Percentiles rank a stretch among this genome's conserved stretches.
Evolutionary conservation across 768 basidiomycete species (phyloP).

Genomic region (Mycena vulgaris): DNA sequence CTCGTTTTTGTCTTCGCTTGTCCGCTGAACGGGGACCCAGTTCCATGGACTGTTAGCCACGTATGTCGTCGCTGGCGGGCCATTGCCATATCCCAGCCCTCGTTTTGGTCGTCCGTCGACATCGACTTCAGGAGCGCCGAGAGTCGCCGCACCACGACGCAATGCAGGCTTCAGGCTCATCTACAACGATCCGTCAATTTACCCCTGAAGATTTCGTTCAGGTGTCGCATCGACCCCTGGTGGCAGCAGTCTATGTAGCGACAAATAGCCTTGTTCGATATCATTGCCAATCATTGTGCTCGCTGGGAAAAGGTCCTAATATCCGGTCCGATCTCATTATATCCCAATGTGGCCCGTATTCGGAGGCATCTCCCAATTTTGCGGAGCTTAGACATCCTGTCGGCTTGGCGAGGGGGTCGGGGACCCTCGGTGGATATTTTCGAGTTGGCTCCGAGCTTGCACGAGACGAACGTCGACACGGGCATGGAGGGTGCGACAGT

Average conservation of each 20-base stretch:
- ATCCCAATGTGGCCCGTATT: neutral
- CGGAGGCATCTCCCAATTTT: slow-evolving; percentile 11
- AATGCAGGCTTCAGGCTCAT: slow-evolving; percentile 1
- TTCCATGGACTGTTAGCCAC: slow-evolving; percentile 4
- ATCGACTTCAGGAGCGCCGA: neutral
- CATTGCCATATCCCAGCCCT: slow-evolving; percentile 1
- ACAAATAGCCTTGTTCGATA: neutral
- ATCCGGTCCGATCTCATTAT: neutral
- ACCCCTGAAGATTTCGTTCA: neutral
- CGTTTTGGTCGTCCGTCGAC: slow-evolving; percentile 11
- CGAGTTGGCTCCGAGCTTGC: neutral
- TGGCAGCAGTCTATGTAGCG: too few relatives aligned
- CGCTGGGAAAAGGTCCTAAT: slow-evolving; percentile 15
- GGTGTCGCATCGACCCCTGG: too few relatives aligned
- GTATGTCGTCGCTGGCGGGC: slow-evolving; percentile 24
- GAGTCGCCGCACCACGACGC: neutral
- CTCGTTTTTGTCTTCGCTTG: slow-evolving; percentile 12
- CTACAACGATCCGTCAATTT: slow-evolving; percentile 11
- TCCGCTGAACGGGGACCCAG: neutral
- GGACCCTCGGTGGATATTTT: neutral
- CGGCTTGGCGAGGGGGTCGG: too few relatives aligned
- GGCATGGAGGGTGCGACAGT: neutral
- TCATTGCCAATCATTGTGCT: slow-evolving; percentile 4
- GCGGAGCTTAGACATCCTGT: neutral
- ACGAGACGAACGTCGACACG: neutral